Evolutionary conservation across 371 early-diverging fungal species (phyloP).

Genomic region (Zopfochytrium polystomum): DNA sequence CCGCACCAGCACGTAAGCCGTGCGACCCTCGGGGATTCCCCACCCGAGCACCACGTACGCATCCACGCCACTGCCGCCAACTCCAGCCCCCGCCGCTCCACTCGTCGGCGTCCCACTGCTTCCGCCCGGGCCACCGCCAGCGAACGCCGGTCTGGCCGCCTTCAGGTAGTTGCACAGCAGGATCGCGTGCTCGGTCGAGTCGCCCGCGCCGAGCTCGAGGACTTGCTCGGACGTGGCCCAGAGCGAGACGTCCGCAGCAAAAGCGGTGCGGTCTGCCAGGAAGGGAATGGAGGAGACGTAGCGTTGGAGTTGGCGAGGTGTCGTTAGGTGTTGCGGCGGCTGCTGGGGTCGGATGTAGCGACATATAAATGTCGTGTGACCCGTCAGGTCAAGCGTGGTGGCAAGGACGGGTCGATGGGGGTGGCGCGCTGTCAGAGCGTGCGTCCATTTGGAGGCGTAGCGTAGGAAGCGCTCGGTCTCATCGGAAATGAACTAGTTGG

Average conservation of each 20-base stretch:
- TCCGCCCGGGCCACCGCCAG: too few relatives aligned
- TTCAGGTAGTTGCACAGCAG: constrained; percentile 45
- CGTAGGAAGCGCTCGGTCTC: constrained; percentile 37
- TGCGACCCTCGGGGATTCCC: constrained; percentile 41
- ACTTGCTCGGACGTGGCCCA: constrained; percentile 45
- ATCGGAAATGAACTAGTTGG: constrained; percentile 37
- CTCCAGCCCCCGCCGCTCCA: too few relatives aligned
- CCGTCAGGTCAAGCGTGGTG: constrained; percentile 34
- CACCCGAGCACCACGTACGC: constrained; percentile 45
- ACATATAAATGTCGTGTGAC: constrained; percentile 36
- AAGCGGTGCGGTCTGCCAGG: constrained; percentile 36
- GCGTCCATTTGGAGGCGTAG: constrained; percentile 9
- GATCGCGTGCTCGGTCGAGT: constrained; percentile 49
- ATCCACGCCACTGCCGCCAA: constrained; percentile 17
- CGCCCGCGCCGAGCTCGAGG: constrained; percentile 46
- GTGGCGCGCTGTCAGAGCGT: constrained; percentile 8
- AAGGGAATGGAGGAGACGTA: constrained; percentile 46
- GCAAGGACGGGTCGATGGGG: constrained; percentile 14
- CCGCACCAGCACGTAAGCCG: constrained; percentile 38
- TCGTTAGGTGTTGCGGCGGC: constrained; percentile 36
- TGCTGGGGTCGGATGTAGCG: constrained; percentile 44
- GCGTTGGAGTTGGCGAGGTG: constrained; percentile 30
- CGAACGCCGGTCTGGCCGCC: too few relatives aligned
- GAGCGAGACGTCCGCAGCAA: constrained; percentile 29
- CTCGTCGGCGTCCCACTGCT: too few relatives aligned